These are phyloP conservation scores for Zygosaccharomyces lentus DNA, from an alignment of 805 yeast species.

Conservation along the genomic window DNA sequence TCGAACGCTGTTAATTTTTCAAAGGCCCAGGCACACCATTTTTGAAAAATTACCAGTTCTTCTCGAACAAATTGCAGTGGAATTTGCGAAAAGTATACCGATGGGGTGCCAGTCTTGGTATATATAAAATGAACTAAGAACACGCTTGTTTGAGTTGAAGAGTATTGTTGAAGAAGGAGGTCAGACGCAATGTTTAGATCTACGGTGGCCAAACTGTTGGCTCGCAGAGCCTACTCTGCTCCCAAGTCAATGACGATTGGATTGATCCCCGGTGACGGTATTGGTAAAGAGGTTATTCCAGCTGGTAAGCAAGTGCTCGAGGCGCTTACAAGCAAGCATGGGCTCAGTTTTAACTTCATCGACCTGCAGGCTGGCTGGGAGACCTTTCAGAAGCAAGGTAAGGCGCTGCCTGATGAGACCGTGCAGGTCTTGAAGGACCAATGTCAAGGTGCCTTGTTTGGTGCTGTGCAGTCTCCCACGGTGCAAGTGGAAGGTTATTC, in stretches of 20 bases:
- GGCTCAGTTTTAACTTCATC: slow-evolving; percentile 78
- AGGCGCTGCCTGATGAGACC: slow-evolving; percentile 91
- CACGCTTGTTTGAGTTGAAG: background rate
- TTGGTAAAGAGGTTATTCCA: slow-evolving; percentile 96
- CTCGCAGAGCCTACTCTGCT: slow-evolving; percentile 35
- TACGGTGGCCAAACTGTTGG: slow-evolving; percentile 24
- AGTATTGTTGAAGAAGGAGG: background rate
- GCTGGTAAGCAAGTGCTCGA: slow-evolving; percentile 89
- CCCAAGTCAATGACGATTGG: slow-evolving; percentile 51
- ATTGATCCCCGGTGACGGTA: slow-evolving; percentile 97
- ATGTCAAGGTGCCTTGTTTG: slow-evolving; percentile 97
- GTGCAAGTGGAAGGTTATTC: slow-evolving; percentile 94
- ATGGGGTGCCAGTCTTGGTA: background rate
- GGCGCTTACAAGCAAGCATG: slow-evolving; percentile 70
- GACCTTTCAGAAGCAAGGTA: slow-evolving; percentile 89
- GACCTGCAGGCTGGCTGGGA: slow-evolving; percentile 93
- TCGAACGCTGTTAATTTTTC: background rate
- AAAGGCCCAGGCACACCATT: slow-evolving; percentile 5
- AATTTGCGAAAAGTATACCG: background rate
- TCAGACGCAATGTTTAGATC: slow-evolving; percentile 28
- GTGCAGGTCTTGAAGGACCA: slow-evolving; percentile 67
- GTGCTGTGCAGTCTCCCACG: slow-evolving; percentile 95
- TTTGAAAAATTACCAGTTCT: slow-evolving; percentile 3
- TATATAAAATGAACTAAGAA: background rate
- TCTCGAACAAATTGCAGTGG: background rate